Conservation (phyloP, 768 basidiomycete species). For the Termitomyces sp. region DNA sequence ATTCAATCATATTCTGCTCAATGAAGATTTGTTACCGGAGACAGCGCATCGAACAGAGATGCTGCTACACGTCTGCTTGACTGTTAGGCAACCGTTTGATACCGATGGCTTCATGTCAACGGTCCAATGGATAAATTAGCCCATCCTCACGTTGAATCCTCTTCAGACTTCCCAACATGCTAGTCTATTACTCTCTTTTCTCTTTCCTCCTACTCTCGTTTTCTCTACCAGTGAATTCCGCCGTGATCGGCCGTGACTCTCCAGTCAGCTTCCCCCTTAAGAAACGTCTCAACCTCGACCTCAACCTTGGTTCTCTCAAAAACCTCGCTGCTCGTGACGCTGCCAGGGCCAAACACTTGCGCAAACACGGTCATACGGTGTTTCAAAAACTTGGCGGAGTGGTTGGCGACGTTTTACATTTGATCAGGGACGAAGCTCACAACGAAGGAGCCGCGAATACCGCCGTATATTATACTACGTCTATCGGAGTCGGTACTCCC, state of each 20-base stretch:
- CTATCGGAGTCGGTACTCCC: constrained; percentile 50
- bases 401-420: too few species aligned
- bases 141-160: background rate
- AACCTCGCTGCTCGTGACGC: constrained; percentile 48
- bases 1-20: background rate
- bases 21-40: background rate
- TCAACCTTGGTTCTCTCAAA: constrained; percentile 38
- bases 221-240: constrained; percentile 38
- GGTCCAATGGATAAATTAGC: background rate
- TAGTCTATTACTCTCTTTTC: constrained; percentile 26
- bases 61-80: background rate
- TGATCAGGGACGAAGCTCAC: constrained; percentile 23
- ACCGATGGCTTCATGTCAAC: background rate
- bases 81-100: background rate
- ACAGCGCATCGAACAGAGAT: background rate
- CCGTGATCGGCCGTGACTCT: constrained; percentile 30
- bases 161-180: background rate
- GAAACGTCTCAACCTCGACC: constrained; percentile 37
- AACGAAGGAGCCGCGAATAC: constrained; percentile 31
- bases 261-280: constrained; percentile 45
- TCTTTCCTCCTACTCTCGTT: constrained; percentile 40
- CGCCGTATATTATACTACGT: constrained; percentile 36
- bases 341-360: constrained; percentile 40
- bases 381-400: constrained; percentile 21
- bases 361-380: constrained; percentile 29